Evolutionary conservation across 257 asterid genomes (phyloP), one percentile per base, ranked within the genome.

Genomic region (Ballota nigra): DNA sequence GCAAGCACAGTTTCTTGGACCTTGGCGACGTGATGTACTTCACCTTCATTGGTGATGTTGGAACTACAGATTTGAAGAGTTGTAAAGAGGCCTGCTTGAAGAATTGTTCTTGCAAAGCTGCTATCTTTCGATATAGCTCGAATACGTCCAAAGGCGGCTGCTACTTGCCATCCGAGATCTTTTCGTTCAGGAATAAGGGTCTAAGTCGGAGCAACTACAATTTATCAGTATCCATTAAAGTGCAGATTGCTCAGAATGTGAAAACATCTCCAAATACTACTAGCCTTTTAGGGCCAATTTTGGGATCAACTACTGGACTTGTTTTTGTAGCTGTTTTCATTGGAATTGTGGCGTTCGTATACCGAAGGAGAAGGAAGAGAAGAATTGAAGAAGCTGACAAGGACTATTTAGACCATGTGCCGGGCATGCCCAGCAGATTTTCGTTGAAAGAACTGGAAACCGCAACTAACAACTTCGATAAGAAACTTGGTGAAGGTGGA

Each of bases 131-230:
- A 1, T 43, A 12, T 80, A 8, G 85, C 80, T 24, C 82, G 73
- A 20, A 78, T 78, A 76, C 72, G 10, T 71, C 81, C 8, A 8
- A 4, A 1, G 86, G 80, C 8, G 45, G 61, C 6, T 84, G 86
- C 75, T 82, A 77, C 58, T 29, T 84, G 64, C 85, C 82, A 12
- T 68, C 83, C 1, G 66, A 77, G 59, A 51, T 84, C 38, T 79
- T 82, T 64, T 82, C 89, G 5, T 0, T 84, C 68, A 68, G 64
- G 65, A 75, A 19, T 76, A 52, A 1, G 41, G 13, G 63, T 68
- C 72, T 57, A 52, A 20, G 40, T 77, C 62, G n/a, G n/a, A n/a
- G n/a, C n/a, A n/a, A 43, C 51, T 43, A 36, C 29, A 38, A 53
- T 36, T 64, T 66, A 6, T 8, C 72, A 1, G 66, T 74, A 31